Conservation (phyloP, 1,284 basidiomycete species). For the Naganishia liquefaciens region DNA sequence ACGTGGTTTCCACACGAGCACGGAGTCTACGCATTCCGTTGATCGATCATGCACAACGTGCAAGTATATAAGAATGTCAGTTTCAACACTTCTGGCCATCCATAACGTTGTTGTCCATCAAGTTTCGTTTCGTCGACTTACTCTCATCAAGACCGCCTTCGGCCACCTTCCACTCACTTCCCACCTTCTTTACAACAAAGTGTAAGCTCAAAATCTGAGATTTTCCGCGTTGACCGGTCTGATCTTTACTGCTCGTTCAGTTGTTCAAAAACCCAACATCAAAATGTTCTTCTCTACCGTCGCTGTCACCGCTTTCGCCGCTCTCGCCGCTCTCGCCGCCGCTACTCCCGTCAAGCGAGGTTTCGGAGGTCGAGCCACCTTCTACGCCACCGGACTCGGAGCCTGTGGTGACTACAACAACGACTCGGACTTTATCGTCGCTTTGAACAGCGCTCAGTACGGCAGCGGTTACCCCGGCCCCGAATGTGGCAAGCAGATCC, state of each 20-base stretch:
- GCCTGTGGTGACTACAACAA: conserved; percentile 32
- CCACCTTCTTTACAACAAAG: conserved; percentile 24
- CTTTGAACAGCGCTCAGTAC: conserved; percentile 40
- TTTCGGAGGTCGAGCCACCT: conserved; percentile 36
- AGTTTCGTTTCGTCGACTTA: conserved; percentile 28
- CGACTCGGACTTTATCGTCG: conserved; percentile 33
- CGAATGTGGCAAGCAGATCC: conserved; percentile 59
- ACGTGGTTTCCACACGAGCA: no score
- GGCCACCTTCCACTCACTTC: conserved; percentile 23
- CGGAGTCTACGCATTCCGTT: background rate
- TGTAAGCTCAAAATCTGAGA: background rate
- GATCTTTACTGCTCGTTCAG: background rate
- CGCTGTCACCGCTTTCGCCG: conserved; percentile 22
- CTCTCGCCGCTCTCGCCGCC: conserved; percentile 13
- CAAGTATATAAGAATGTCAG: conserved; percentile 9
- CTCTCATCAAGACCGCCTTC: conserved; percentile 16
- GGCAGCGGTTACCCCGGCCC: conserved; percentile 49
- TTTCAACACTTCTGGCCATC: background rate
- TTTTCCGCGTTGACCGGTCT: background rate
- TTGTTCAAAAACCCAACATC: conserved; percentile 7
- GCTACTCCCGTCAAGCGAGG: conserved; percentile 28
- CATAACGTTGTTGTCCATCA: background rate
- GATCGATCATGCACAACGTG: background rate
- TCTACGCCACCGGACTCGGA: conserved; percentile 35
- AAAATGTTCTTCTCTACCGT: conserved; percentile 32